A percentile compares a stretch with the other conserved stretches of the same genome.
Conservation (phyloP, 176 grass and related monocot species). For the barley (Hordeum vulgare) region DNA sequence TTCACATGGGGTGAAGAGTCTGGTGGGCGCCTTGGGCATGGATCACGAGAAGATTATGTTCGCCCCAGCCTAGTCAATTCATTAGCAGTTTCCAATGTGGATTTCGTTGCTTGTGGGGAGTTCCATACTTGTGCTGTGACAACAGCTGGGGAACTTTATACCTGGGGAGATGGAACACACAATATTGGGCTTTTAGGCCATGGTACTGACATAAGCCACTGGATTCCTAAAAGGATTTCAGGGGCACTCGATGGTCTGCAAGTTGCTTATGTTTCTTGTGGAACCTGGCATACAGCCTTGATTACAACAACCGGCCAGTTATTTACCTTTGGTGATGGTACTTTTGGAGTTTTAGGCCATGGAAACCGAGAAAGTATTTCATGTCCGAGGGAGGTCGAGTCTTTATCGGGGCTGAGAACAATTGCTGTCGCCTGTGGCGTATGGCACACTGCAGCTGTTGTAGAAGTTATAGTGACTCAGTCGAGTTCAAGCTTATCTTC, state of each 20-base stretch:
- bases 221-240: conserved; percentile 96
- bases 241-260: conserved; percentile 67
- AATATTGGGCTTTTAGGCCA: conserved; percentile 92
- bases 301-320: conserved; percentile 72
- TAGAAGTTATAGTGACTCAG: conserved; percentile 82
- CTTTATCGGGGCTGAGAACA: conserved; percentile 72
- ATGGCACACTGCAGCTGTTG: conserved; percentile 91
- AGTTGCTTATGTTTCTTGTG: conserved; percentile 82
- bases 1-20: conserved; percentile 98
- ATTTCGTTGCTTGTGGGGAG: conserved; percentile 83
- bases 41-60: conserved; percentile 49
- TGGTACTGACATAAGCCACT: conserved; percentile 76
- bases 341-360: conserved; percentile 95
- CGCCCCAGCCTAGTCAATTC: conserved; percentile 62
- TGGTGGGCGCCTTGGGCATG: conserved; percentile 86
- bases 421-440: conserved; percentile 82
- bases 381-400: conserved; percentile 79
- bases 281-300: conserved; percentile 94
- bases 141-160: conserved; percentile 77
- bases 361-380: conserved; percentile 59
- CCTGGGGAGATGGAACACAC: conserved; percentile 85
- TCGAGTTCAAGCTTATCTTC: conserved; percentile 59
- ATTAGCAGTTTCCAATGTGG: conserved; percentile 45
- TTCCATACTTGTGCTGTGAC: conserved; percentile 93
- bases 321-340: conserved; percentile 95